These are phyloP conservation scores for Biancaea sappan DNA, from an alignment of 306 rosid species.

Conservation along the genomic window DNA sequence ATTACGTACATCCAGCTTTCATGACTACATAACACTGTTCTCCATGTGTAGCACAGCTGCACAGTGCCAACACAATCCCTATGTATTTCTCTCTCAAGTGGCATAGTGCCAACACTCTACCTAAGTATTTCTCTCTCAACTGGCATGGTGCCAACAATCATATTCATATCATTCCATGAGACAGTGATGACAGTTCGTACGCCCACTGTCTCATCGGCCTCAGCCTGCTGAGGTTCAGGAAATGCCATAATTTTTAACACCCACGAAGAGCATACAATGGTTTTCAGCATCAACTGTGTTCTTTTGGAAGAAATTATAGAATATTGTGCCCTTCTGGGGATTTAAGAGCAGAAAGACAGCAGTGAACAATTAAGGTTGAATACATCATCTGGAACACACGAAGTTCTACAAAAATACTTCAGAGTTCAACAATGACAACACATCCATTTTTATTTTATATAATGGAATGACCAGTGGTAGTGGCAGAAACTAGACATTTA, in stretches of 20 bases:
- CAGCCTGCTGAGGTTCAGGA: background rate
- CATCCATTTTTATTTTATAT: background rate
- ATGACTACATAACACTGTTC: background rate
- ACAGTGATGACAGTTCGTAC: slow-evolving; percentile 11
- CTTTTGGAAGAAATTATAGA: background rate
- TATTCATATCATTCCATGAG: background rate
- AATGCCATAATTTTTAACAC: background rate
- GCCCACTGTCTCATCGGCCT: background rate
- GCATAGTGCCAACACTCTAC: background rate
- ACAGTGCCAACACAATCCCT: background rate
- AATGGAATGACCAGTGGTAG: too few species aligned
- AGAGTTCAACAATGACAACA: background rate
- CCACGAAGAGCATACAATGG: background rate
- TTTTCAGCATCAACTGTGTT: background rate
- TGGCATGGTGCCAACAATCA: background rate
- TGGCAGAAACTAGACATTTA: background rate
- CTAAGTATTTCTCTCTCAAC: background rate
- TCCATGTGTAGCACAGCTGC: background rate
- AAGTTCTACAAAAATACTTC: background rate
- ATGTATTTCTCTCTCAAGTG: background rate
- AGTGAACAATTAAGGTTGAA: background rate
- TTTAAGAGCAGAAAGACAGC: background rate
- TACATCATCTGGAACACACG: background rate
- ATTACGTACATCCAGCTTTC: background rate
- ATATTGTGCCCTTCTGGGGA: background rate